These are phyloP conservation scores for Carex littledalei DNA, from an alignment of 176 grass and related monocot genomes.

Conservation along the genomic window DNA sequence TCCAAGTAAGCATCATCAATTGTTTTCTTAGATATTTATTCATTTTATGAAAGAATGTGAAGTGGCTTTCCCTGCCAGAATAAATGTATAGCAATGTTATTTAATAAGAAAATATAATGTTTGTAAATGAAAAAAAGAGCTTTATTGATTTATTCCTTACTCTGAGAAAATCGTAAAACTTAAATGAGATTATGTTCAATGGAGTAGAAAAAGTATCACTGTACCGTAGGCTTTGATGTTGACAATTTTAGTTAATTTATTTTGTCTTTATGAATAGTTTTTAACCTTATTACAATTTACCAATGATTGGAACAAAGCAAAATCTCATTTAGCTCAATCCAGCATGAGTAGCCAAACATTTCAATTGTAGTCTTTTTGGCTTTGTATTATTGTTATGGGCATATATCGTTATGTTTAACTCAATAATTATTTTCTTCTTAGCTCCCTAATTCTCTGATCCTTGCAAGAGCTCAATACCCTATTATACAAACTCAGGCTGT, in stretches of 20 bases:
- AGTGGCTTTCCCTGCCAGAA: neutral
- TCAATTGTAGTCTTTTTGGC: neutral
- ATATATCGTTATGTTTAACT: neutral
- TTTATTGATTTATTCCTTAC: neutral
- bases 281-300: neutral
- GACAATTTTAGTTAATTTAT: neutral
- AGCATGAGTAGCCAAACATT: neutral
- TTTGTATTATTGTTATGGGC: neutral
- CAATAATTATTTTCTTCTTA: neutral
- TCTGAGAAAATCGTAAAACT: neutral
- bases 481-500: neutral
- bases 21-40: neutral
- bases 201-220: neutral
- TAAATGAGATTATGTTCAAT: neutral
- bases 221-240: neutral
- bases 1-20: constrained; percentile 52
- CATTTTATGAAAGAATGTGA: neutral
- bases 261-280: neutral
- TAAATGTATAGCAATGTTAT: neutral
- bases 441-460: neutral
- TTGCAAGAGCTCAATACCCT: neutral
- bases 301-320: neutral
- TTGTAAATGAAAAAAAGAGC: neutral
- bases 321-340: neutral
- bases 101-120: neutral